A percentile compares a stretch with the other conserved stretches of the same genome.
Conservation (phyloP, 2,329 filamentous ascomycete species). For the Falciphora oryzae region DNA sequence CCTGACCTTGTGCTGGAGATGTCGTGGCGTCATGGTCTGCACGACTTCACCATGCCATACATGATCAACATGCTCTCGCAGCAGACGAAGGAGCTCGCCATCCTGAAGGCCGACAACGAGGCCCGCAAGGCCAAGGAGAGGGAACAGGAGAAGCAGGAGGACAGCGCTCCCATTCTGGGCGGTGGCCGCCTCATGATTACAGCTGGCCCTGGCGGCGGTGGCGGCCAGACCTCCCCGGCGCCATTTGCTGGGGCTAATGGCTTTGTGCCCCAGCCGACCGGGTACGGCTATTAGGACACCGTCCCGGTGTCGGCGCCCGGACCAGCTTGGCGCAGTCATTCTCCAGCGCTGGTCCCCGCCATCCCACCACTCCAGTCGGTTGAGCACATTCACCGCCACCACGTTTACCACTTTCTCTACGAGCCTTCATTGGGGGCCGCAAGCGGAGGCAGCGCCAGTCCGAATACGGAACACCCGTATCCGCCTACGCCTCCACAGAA, state of each 20-base stretch:
- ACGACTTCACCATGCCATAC: slow-evolving; percentile 98
- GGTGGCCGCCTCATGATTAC: slow-evolving; percentile 91
- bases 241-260: slow-evolving; percentile 79
- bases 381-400: not conserved
- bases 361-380: not conserved
- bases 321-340: not conserved
- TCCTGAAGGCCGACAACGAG: slow-evolving; percentile 92
- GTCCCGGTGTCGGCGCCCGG: not conserved
- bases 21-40: slow-evolving; percentile 91
- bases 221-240: slow-evolving; percentile 52
- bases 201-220: slow-evolving; percentile 63
- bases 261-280: slow-evolving; percentile 82
- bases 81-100: slow-evolving; percentile 78
- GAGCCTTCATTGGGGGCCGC: not conserved
- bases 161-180: slow-evolving; percentile 89
- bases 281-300: slow-evolving; percentile 54
- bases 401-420: not conserved
- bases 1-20: slow-evolving; percentile 91
- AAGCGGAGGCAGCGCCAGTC: too few species aligned
- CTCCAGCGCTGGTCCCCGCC: not conserved
- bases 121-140: slow-evolving; percentile 33
- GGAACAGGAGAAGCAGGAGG: slow-evolving; percentile 69
- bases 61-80: slow-evolving; percentile 98
- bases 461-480: too few species aligned
- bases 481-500: too few species aligned